Evolutionary conservation across 805 yeast species (phyloP).

Genomic region (Priceomyces castillae): DNA sequence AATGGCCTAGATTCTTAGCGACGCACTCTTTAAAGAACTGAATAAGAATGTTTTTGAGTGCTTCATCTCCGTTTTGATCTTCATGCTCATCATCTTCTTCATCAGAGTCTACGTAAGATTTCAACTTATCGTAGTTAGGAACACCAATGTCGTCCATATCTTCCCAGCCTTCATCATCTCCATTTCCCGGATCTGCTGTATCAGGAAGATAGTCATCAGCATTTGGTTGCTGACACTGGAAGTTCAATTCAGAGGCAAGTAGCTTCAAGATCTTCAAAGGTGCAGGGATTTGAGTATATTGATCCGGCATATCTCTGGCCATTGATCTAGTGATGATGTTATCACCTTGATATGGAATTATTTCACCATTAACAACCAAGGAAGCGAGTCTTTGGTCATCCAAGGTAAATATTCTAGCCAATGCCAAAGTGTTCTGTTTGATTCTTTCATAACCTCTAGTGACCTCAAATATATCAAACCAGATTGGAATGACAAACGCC

Average conservation of each 20-base stretch:
- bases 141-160: constrained; percentile 67
- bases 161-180: constrained; percentile 64
- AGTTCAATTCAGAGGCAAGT: constrained; percentile 63
- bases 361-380: constrained; percentile 73
- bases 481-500: constrained; percentile 61
- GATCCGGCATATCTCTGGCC: constrained; percentile 62
- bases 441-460: constrained; percentile 77
- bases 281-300: constrained; percentile 64
- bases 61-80: constrained; percentile 28
- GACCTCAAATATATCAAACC: constrained; percentile 81
- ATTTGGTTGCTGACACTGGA: constrained; percentile 56
- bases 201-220: constrained; percentile 34
- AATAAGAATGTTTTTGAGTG: constrained; percentile 40
- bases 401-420: constrained; percentile 63
- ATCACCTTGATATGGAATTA: constrained; percentile 57
- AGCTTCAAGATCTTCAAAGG: constrained; percentile 70
- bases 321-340: constrained; percentile 83
- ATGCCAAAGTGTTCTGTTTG: constrained; percentile 62
- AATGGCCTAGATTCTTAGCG: constrained; percentile 46
- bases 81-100: constrained; percentile 38
- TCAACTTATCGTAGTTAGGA: constrained; percentile 60
- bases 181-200: constrained; percentile 15
- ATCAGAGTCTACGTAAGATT: constrained; percentile 52
- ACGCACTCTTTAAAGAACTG: constrained; percentile 59
- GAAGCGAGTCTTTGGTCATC: constrained; percentile 50